phyloP scores from a whole-genome alignment of 768 basidiomycete species.

The Lentinula edodes region DNA sequence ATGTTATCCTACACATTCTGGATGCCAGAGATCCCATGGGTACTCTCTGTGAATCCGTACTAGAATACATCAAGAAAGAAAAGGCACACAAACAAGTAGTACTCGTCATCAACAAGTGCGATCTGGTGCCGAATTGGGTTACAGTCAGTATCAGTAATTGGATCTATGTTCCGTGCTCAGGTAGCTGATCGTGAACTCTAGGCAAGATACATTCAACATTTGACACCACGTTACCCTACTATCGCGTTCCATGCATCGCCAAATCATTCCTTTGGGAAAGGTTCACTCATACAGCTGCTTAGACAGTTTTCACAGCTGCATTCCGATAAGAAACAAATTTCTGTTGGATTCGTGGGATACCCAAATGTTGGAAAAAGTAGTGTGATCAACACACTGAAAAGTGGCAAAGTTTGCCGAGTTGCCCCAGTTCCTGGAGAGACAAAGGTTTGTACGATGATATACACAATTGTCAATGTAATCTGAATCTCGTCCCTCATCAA shows the following conservation, averaged over 20 bases:
- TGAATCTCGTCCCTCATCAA: constrained; percentile 18
- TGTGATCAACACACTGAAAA: constrained; percentile 98
- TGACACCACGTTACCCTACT: constrained; percentile 91
- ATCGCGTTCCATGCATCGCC: constrained; percentile 99
- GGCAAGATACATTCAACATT: constrained; percentile 94
- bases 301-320: constrained; percentile 96
- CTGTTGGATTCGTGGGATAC: constrained; percentile 96
- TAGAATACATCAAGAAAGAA: constrained; percentile 92
- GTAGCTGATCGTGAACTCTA: constrained; percentile 21
- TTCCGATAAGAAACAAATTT: constrained; percentile 99
- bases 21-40: constrained; percentile 96
- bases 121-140: constrained; percentile 98
- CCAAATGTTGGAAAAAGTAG: constrained; percentile 97
- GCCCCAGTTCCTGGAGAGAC: constrained; percentile 98
- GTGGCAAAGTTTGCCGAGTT: constrained; percentile 93
- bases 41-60: constrained; percentile 89
- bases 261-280: constrained; percentile 98
- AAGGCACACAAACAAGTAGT: constrained; percentile 98
- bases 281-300: constrained; percentile 93
- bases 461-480: neutral
- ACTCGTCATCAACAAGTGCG: constrained; percentile 96
- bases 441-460: constrained; percentile 42
- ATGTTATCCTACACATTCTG: constrained; percentile 91
- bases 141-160: constrained; percentile 56
- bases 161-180: neutral